These are phyloP conservation scores for Pouteria glomerata DNA, from an alignment of 148 eudicot genomes.

Conservation along the genomic window DNA sequence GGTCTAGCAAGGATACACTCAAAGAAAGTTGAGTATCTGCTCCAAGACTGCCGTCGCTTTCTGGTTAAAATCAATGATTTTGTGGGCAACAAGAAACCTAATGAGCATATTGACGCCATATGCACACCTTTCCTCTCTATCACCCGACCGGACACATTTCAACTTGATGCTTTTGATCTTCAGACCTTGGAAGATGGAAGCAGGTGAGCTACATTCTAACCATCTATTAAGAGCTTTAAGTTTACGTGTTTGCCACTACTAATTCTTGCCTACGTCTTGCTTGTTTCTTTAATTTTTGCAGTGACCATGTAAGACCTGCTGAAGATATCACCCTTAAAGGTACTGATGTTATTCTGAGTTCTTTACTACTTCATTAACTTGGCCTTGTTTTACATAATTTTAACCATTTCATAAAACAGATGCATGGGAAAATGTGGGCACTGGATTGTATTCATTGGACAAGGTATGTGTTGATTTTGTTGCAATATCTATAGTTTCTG, in stretches of 20 bases:
- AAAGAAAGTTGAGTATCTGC: slow-evolving; percentile 68
- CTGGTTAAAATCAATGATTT: slow-evolving; percentile 32
- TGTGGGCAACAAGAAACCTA: slow-evolving; percentile 30
- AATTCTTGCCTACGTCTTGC: slow-evolving; percentile 5
- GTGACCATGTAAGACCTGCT: slow-evolving; percentile 27
- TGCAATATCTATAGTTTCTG: not conserved
- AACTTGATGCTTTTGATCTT: slow-evolving; percentile 82
- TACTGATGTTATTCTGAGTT: slow-evolving; percentile 13
- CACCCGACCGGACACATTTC: slow-evolving; percentile 62
- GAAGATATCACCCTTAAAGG: slow-evolving; percentile 47
- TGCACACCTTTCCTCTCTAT: slow-evolving; percentile 38
- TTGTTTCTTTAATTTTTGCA: slow-evolving; percentile 21
- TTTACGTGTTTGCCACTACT: not conserved
- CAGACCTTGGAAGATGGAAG: slow-evolving; percentile 41
- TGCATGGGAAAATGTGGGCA: slow-evolving; percentile 19
- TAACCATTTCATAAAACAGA: slow-evolving; percentile 24
- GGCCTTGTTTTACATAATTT: slow-evolving; percentile 3
- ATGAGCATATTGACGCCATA: slow-evolving; percentile 26
- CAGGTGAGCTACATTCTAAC: slow-evolving; percentile 33
- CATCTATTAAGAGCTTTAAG: not conserved
- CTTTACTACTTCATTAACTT: not conserved
- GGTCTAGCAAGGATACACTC: slow-evolving; percentile 84
- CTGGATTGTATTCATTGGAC: slow-evolving; percentile 11
- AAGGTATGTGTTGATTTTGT: slow-evolving; percentile 30
- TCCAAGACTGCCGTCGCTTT: slow-evolving; percentile 44